Percentiles rank a stretch among this genome's conserved stretches.
Evolutionary conservation across 2,329 filamentous ascomycete genomes (phyloP).

Genomic region (Talaromyces sp.): DNA sequence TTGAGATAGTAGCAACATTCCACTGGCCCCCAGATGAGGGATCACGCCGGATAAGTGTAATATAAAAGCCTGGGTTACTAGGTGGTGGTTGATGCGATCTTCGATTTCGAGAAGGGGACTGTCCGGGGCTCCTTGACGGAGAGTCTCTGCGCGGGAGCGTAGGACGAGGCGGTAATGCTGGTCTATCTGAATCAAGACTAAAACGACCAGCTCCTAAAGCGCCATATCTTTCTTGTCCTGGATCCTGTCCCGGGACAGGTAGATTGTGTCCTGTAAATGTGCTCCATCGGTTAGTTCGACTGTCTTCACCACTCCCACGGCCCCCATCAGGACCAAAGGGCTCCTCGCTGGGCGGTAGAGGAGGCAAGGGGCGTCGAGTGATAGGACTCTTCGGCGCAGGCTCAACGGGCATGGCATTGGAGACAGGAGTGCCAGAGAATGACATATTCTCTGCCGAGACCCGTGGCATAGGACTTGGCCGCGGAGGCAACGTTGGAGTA

Average conservation of each 20-base stretch:
- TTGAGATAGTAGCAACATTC: slow-evolving; percentile 70
- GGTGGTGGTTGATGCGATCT: slow-evolving; percentile 10
- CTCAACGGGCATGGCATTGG: slow-evolving; percentile 12
- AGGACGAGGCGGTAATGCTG: slow-evolving; percentile 27
- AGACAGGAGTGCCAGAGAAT: slow-evolving; percentile 19
- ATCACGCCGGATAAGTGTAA: slow-evolving; percentile 73
- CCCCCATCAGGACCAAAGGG: slow-evolving; percentile 9
- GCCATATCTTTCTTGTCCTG: slow-evolving; percentile 30
- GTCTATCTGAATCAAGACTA: slow-evolving; percentile 34
- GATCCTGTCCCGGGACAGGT: slow-evolving; percentile 20
- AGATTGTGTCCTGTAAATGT: slow-evolving; percentile 28
- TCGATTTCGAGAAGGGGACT: slow-evolving; percentile 27
- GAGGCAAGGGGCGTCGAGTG: slow-evolving; percentile 32
- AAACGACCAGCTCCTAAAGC: slow-evolving; percentile 26
- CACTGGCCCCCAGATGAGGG: slow-evolving; percentile 70
- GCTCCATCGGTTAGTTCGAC: slow-evolving; percentile 32
- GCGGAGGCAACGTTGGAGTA: slow-evolving; percentile 25
- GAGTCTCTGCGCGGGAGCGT: slow-evolving; percentile 21
- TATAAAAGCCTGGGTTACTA: slow-evolving; percentile 36
- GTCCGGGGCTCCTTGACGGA: slow-evolving; percentile 30
- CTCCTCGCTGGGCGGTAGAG: slow-evolving; percentile 30
- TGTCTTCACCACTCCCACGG: not conserved
- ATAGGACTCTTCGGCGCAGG: slow-evolving; percentile 4
- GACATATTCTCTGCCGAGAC: slow-evolving; percentile 26
- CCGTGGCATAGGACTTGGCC: slow-evolving; percentile 19